These are phyloP conservation scores for Solanum verrucosum DNA, from an alignment of 257 asterid species.

Conservation along the genomic window DNA sequence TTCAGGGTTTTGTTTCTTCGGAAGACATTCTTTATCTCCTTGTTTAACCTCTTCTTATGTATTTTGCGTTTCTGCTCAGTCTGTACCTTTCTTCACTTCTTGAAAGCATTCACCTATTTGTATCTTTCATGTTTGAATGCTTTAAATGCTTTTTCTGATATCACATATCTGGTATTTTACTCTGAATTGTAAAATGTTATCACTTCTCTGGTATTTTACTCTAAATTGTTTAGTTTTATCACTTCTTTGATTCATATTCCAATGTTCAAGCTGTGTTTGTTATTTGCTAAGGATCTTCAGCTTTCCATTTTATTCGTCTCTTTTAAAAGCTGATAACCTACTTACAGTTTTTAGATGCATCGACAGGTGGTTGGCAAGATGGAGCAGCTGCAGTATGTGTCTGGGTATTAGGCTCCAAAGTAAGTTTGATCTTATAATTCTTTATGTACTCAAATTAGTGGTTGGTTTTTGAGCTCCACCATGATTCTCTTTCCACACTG, in stretches of 20 bases:
- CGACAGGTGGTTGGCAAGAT: conserved; percentile 89
- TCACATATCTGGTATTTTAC: not conserved
- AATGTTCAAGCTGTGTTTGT: not conserved
- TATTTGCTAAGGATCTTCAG: not conserved
- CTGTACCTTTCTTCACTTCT: not conserved
- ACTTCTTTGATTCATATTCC: not conserved
- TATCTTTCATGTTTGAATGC: not conserved
- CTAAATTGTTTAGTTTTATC: not conserved
- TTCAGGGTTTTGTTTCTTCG: not conserved
- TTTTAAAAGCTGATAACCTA: not conserved
- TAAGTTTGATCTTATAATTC: conserved; percentile 20
- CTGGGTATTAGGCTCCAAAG: conserved; percentile 77
- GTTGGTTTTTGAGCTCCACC: not conserved
- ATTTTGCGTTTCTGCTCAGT: not conserved
- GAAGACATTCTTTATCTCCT: not conserved
- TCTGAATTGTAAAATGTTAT: not conserved
- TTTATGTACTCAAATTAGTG: not conserved
- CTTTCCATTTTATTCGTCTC: not conserved
- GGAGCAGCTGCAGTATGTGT: conserved; percentile 94
- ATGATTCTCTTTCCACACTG: not conserved
- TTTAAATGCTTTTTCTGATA: not conserved
- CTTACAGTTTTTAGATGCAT: conserved; percentile 9
- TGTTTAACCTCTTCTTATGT: not conserved
- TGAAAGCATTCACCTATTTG: not conserved
- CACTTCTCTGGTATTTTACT: not conserved